Percentiles rank a stretch among this genome's conserved stretches.
Conservation (phyloP, 371 early-diverging fungal genomes). For the Mortierella sp. region DNA sequence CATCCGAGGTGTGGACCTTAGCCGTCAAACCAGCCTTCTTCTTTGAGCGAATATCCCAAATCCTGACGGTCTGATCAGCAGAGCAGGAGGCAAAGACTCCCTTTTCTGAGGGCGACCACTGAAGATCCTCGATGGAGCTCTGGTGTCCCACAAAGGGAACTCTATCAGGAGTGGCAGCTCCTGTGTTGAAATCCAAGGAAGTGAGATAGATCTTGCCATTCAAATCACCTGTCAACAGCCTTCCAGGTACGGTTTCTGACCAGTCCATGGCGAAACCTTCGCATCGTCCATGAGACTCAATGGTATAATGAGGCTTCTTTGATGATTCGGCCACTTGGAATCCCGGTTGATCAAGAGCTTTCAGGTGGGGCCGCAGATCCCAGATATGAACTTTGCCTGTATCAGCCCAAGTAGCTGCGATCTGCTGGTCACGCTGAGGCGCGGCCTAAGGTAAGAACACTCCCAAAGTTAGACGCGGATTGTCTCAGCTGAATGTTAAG, state of each 20-base stretch:
- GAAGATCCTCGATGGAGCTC: slow-evolving; percentile 93
- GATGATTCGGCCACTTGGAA: slow-evolving; percentile 66
- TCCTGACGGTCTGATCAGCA: slow-evolving; percentile 89
- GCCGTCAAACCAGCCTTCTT: slow-evolving; percentile 80
- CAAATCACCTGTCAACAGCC: slow-evolving; percentile 91
- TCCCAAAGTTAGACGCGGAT: neutral
- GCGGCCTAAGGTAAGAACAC: slow-evolving; percentile 48
- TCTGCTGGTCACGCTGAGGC: slow-evolving; percentile 68
- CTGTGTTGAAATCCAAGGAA: slow-evolving; percentile 64
- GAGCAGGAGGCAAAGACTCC: slow-evolving; percentile 94
- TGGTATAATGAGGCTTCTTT: slow-evolving; percentile 79
- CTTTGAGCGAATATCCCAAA: slow-evolving; percentile 93
- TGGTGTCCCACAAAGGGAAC: slow-evolving; percentile 85
- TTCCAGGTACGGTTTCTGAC: slow-evolving; percentile 75
- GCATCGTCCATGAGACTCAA: slow-evolving; percentile 79
- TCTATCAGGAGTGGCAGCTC: slow-evolving; percentile 73
- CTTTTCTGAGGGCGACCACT: slow-evolving; percentile 93
- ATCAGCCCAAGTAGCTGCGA: slow-evolving; percentile 95
- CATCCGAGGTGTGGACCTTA: slow-evolving; percentile 87
- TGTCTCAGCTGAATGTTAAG: neutral
- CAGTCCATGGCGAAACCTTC: slow-evolving; percentile 98
- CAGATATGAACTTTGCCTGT: slow-evolving; percentile 93
- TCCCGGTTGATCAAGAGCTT: slow-evolving; percentile 85
- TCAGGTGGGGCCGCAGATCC: slow-evolving; percentile 80
- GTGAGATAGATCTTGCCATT: slow-evolving; percentile 85